A percentile compares a stretch with the other conserved stretches of the same genome.
phyloP scores from a whole-genome alignment of 345 rosid genomes.

The Lepidium sativum region DNA sequence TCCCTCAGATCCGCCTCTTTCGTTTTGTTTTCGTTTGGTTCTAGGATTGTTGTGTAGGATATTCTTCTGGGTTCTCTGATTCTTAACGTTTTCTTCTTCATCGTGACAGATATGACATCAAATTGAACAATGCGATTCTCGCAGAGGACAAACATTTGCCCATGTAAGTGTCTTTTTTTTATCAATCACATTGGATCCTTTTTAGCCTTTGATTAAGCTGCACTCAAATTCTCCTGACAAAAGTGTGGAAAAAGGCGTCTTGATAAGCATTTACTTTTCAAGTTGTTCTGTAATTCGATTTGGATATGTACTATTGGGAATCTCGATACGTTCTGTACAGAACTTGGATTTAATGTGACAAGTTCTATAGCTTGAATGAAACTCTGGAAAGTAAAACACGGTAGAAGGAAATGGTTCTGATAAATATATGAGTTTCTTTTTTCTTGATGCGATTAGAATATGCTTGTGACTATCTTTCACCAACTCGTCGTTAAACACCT shows the following conservation, averaged over 20 bases:
- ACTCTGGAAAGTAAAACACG: too few relatives aligned
- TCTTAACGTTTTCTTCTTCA: background rate
- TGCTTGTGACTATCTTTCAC: background rate
- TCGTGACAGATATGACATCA: conserved; percentile 62
- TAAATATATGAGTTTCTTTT: background rate
- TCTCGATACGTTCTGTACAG: background rate
- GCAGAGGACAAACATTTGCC: conserved; percentile 92
- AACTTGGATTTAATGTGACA: background rate
- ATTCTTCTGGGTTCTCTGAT: background rate
- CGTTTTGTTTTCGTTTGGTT: background rate
- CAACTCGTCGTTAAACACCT: background rate
- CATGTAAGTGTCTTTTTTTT: conserved; percentile 43
- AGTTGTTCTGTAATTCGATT: background rate
- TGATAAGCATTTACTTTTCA: background rate
- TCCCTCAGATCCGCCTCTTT: background rate
- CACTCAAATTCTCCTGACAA: background rate
- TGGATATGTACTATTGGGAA: background rate
- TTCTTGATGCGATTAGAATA: background rate
- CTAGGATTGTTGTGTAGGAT: background rate
- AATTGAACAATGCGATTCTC: conserved; percentile 83
- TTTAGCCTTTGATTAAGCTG: background rate
- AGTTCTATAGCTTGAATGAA: background rate
- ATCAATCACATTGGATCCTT: background rate
- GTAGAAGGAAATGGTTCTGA: background rate
- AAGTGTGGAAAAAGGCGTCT: background rate